Evolutionary conservation across 2,329 filamentous ascomycete genomes (phyloP), one percentile per base, ranked within the genome.

Genomic region (Cladosporium halotolerans): DNA sequence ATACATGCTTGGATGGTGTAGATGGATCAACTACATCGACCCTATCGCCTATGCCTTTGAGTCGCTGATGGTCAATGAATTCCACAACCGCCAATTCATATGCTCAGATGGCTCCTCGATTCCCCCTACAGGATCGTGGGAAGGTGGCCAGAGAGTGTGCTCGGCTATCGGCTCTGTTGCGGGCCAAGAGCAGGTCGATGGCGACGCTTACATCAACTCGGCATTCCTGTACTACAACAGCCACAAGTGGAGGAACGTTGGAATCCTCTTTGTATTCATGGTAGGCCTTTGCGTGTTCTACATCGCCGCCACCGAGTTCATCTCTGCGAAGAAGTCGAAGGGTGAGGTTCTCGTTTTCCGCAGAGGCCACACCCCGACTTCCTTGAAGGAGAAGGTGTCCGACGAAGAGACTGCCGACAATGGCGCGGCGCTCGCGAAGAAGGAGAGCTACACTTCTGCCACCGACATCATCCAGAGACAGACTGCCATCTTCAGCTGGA

Each of bases 401-500:
- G 68, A 73, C 16, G 76, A 76, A 59, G 74, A 76, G 59, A 58
- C 62, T 23, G 66, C 65, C 9, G 63, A 59, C 33, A 57, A 66
- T 28, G 67, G 65, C 40, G 64, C 63, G 39, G 63, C 63, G 13
- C 56, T 66, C 8, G 60, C 59, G 18, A 67, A 66, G 36, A 67
- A 70, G 48, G 68, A 70, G 41, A 70, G 66, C 57, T 64, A 66
- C 41, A 66, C 64, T 2, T 65, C 71, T 34, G 61, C 63, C 4
- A 69, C 71, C 36, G 72, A 79, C 72, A 60, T 76, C 65, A 69
- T 80, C 75, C 69, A 80, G 75, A 70, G 75, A 59, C 84, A 89
- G 66, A 89, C 82, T 4, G 86, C 87, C 18, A 82, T 91, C 56
- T 95, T 95, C 76, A 86, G 89, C 65, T 95, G 89, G 90, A 80